A percentile compares a stretch with the other conserved stretches of the same genome.
These are phyloP conservation scores for Pestalotiopsis sp. DNA, from an alignment of 2,329 filamentous ascomycete genomes.

Conservation along the genomic window DNA sequence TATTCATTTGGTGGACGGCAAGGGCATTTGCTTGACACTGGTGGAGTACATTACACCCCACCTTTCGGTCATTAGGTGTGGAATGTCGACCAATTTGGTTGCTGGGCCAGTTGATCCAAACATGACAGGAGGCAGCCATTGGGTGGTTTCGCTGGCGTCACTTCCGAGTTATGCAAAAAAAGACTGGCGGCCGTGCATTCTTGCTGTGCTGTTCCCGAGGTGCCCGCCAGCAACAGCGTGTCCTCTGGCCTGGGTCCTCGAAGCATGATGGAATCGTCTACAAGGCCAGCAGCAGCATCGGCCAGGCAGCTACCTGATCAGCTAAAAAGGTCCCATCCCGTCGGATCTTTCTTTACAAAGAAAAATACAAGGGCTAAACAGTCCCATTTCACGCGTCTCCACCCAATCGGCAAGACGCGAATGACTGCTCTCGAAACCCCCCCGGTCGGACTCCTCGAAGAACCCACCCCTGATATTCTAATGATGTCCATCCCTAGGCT, in stretches of 20 bases:
- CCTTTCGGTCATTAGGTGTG: slow-evolving; percentile 1
- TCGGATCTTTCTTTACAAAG: neutral
- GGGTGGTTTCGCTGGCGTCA: neutral
- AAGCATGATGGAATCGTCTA: neutral
- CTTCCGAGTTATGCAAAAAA: neutral
- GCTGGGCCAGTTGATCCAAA: slow-evolving; percentile 22
- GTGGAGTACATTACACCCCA: slow-evolving; percentile 6
- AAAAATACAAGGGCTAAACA: slow-evolving; percentile 1
- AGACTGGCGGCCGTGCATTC: neutral
- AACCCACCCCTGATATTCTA: slow-evolving; percentile 12
- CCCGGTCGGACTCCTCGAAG: slow-evolving; percentile 2
- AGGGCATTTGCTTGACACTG: neutral
- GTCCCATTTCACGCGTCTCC: slow-evolving; percentile 25
- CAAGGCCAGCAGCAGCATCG: neutral
- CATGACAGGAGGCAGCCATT: neutral
- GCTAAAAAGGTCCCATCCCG: neutral
- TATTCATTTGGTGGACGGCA: neutral
- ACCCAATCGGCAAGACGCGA: slow-evolving; percentile 22
- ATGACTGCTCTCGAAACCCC: slow-evolving; percentile 11
- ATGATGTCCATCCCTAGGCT: neutral
- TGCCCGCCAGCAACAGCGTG: too few relatives aligned
- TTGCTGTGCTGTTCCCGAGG: neutral
- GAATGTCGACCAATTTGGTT: slow-evolving; percentile 29
- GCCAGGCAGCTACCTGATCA: neutral
- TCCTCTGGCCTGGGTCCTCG: neutral